Evolutionary conservation across 805 yeast genomes (phyloP).

Genomic region (Scheffersomyces spartinae): DNA sequence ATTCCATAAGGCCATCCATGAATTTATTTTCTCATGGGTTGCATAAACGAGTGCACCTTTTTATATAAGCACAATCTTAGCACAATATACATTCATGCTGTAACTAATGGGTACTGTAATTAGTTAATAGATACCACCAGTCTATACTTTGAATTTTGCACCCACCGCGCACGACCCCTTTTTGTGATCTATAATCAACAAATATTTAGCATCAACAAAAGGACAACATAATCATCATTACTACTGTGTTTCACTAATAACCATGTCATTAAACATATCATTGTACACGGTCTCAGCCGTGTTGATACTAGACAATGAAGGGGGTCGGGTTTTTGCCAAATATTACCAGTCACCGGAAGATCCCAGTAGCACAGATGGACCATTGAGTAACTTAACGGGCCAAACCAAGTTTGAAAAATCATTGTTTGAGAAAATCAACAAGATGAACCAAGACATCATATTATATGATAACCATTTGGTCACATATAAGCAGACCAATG

Average conservation of each 20-base stretch:
- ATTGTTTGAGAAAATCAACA: constrained; percentile 65
- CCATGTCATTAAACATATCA: constrained; percentile 44
- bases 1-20: constrained; percentile 22
- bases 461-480: constrained; percentile 70
- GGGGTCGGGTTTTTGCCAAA: constrained; percentile 71
- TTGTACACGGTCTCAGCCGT: constrained; percentile 77
- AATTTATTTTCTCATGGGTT: constrained; percentile 18
- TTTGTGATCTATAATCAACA: no score
- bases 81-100: no score
- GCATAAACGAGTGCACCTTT: no score
- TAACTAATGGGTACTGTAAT: no score
- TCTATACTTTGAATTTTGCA: no score
- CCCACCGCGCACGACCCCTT: no score
- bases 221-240: no score
- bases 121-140: no score
- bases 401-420: constrained; percentile 71
- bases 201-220: no score
- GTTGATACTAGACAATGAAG: constrained; percentile 70
- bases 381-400: constrained; percentile 37
- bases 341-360: constrained; percentile 65
- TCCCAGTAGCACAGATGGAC: constrained; percentile 19
- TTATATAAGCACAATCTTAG: no score
- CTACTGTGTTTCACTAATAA: no score
- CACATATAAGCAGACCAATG: constrained; percentile 79
- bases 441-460: constrained; percentile 69